Base-by-base conservation (phyloP, 805 yeast species). In the Cyberlindnera mrakii region DNA sequence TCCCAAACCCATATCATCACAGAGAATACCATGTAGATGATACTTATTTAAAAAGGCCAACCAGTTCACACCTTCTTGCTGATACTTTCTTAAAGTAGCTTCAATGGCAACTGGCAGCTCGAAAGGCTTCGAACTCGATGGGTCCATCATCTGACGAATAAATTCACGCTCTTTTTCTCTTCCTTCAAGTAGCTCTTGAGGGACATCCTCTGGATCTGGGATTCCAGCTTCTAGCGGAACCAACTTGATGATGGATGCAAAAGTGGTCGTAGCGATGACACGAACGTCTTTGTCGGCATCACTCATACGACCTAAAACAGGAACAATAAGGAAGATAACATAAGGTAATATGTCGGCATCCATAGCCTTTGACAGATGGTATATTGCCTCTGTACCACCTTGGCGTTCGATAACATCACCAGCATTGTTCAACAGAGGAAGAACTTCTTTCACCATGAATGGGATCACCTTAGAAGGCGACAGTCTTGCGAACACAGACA, bases 1-100 rank as follows among this genome's bases (percentile, higher is more conserved):
- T 41, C 99, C 99, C 27, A 93, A 72, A 6, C 99, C 99, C 99
- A 93, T 93, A 78, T 93, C 99, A 62, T 93, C 99, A 78, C 99
- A 93, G 39, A 93, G 70, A 57, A 93, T 91, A 42, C 99, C 99
- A 66, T 93, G 99, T 41, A 93, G 69, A 62, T 91, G 96, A 60
- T 93, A 93, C 57, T 86, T 86, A 67, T 93, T 93, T 57, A 93
- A 73, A 59, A 93, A 93, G 8, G 96, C 96, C 42, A 93, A 71
- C 99, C 99, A 93, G 61, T 91, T 93, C 32, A 93, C 95, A 64
- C 99, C 99, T 47, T 93, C 98, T 62, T 93, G 98, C 66, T 93
- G 99, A 60, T 93, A 93, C 49, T 86, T 85, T 60, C 99, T 78
- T 49, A 93, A 72, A 1, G 95, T 87, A 0, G 99, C 99, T 49